These are phyloP conservation scores for Entoloma clypeatum DNA, from an alignment of 1,284 basidiomycete genomes.

Conservation along the genomic window DNA sequence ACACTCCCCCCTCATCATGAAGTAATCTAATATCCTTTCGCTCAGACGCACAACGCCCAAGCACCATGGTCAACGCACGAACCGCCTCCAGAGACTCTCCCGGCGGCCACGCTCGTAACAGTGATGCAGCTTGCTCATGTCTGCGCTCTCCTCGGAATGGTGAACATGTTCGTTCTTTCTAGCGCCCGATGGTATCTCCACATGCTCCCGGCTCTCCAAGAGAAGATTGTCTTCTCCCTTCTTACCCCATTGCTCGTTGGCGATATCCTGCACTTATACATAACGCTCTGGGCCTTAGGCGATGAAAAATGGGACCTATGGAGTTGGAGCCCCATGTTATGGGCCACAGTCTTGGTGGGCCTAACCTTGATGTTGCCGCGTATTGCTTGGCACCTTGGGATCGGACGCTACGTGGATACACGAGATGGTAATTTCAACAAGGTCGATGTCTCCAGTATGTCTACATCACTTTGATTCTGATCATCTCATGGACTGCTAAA, in stretches of 20 bases:
- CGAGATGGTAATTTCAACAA: constrained; percentile 45
- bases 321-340: constrained; percentile 64
- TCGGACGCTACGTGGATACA: constrained; percentile 65
- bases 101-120: constrained; percentile 62
- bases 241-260: constrained; percentile 65
- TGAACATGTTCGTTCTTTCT: constrained; percentile 64
- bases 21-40: constrained; percentile 10
- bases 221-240: constrained; percentile 60
- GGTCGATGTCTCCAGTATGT: constrained; percentile 9
- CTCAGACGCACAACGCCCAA: constrained; percentile 65
- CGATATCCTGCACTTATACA: constrained; percentile 57
- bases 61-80: constrained; percentile 59
- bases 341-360: constrained; percentile 62
- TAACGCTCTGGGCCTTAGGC: constrained; percentile 71
- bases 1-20: constrained; percentile 9
- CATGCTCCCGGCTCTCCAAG: constrained; percentile 57
- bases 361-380: constrained; percentile 63
- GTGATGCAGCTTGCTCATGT: constrained; percentile 69
- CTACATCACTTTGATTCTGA: background rate
- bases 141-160: constrained; percentile 64
- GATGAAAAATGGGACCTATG: constrained; percentile 57
- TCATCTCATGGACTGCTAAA: background rate
- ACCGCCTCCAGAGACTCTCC: constrained; percentile 47
- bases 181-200: constrained; percentile 57
- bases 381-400: constrained; percentile 65